Conservation (phyloP, 2,329 filamentous ascomycete genomes). For the Macroventuria anomochaeta region DNA sequence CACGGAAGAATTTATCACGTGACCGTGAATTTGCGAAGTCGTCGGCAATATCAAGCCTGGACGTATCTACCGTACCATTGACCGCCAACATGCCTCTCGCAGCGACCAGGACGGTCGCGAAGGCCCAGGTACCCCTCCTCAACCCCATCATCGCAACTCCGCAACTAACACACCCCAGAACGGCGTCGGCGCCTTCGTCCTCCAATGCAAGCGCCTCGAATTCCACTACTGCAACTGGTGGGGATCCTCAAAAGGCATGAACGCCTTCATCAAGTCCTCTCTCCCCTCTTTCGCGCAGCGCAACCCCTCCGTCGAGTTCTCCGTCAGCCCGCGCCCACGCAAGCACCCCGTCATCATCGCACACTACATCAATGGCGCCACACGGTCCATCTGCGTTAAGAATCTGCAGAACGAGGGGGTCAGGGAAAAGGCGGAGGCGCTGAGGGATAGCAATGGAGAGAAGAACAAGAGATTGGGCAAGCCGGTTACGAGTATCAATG, state of each 20-base stretch:
- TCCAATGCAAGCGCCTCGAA: slow-evolving; percentile 94
- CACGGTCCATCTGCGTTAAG: slow-evolving; percentile 85
- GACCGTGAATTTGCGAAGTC: slow-evolving; percentile 26
- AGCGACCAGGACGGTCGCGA: slow-evolving; percentile 61
- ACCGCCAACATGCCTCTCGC: slow-evolving; percentile 54
- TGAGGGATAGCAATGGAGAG: slow-evolving; percentile 77
- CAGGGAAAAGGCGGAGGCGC: slow-evolving; percentile 75
- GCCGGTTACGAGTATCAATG: slow-evolving; percentile 66
- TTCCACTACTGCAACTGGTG: slow-evolving; percentile 98
- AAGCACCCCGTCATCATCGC: slow-evolving; percentile 89
- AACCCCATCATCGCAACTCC: neutral
- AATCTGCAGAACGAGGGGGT: slow-evolving; percentile 85
- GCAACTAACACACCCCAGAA: slow-evolving; percentile 13
- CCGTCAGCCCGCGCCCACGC: slow-evolving; percentile 85
- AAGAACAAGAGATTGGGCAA: slow-evolving; percentile 68
- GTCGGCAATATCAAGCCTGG: slow-evolving; percentile 1
- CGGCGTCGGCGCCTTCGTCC: slow-evolving; percentile 89
- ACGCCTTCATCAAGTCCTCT: slow-evolving; percentile 79
- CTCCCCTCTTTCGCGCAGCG: slow-evolving; percentile 78
- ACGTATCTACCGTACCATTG: slow-evolving; percentile 19
- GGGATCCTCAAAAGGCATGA: slow-evolving; percentile 93
- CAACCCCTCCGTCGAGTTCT: slow-evolving; percentile 90
- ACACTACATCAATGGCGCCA: slow-evolving; percentile 88
- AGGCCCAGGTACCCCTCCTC: slow-evolving; percentile 59
- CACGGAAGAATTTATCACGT: no score